Evolutionary conservation across 805 yeast species (phyloP).

Genomic region (Metschnikowia cerradonensis): DNA sequence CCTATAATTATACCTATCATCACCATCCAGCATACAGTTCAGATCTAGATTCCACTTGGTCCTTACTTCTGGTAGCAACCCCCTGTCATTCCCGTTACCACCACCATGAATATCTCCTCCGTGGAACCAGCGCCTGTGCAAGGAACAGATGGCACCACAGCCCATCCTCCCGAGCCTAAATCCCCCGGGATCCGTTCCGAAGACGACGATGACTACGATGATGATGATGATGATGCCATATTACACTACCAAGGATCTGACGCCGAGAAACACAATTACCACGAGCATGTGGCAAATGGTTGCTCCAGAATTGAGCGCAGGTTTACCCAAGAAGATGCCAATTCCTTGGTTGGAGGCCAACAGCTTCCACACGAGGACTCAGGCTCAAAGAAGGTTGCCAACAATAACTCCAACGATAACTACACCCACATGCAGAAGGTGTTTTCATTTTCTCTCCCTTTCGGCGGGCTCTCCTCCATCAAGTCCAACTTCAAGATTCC

Average conservation of each 20-base stretch:
- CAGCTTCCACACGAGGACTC: slow-evolving; percentile 16
- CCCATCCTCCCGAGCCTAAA: neutral
- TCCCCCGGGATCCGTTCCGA: neutral
- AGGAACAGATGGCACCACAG: neutral
- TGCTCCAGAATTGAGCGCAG: slow-evolving; percentile 9
- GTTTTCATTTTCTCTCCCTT: slow-evolving; percentile 57
- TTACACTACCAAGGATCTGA: neutral
- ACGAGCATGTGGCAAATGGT: neutral
- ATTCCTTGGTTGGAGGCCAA: slow-evolving; percentile 50
- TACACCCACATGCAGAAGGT: slow-evolving; percentile 30
- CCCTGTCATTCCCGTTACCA: neutral
- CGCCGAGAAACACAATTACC: neutral
- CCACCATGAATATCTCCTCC: slow-evolving; percentile 2
- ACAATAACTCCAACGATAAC: neutral
- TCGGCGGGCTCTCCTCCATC: slow-evolving; percentile 41
- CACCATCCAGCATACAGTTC: too few species aligned
- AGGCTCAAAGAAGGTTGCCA: slow-evolving; percentile 1
- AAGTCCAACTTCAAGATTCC: slow-evolving; percentile 24
- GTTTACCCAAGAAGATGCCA: slow-evolving; percentile 32
- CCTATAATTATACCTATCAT: too few species aligned
- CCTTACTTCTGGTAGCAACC: too few species aligned
- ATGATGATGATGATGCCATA: slow-evolving; percentile 1
- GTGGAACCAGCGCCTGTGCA: slow-evolving; percentile 2
- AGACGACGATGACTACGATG: slow-evolving; percentile 1
- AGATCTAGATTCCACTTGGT: too few species aligned